Base-by-base conservation (phyloP, 176 grass and related monocot genomes). In the Raddia guianensis region DNA sequence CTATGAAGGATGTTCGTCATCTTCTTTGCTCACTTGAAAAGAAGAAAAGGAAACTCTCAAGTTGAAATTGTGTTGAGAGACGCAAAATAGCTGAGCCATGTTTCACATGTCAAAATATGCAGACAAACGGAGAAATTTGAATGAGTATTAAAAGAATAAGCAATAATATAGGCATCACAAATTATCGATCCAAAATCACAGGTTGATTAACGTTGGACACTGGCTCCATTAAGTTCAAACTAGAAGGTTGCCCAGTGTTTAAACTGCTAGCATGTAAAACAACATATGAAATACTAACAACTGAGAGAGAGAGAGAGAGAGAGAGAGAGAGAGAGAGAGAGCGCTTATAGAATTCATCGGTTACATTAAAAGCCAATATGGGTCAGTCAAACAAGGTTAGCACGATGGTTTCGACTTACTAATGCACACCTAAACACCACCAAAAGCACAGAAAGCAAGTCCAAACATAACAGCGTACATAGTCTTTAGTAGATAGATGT, bases 1-100 rank as follows among this genome's bases (percentile, higher is more conserved):
- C 20, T 9, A 27, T 9, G 3, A 47, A 52, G 69, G 48, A 8
- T 27, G 34, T 52, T 73, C 2, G 43, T 6, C n/a, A 15, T 9
- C 20, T 46, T 40, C 50, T 48, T 56, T 84, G 42, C 33, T 37
- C n/a, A 35, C 12, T 52, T 63, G 60, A 34, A 48, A 48, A 48
- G 37, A 40, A 40, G 47, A 60, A 63, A 33, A 63, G 11, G 32
- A 63, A 33, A 45, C 12, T 61, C 12, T 47, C 13, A 19, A 57
- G 73, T 7, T 12, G 27, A 45, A 60, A 47, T 19, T 60, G 55
- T 60, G 37, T 33, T 19, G n/a, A 47, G 50, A 20, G 12, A n/a
- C 18, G 35, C 45, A 16, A 57, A 69, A 76, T 6, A 21, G 61
- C 43, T 14, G 27, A 77, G 77, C 0, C 72, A 49, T 84, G 33